These are phyloP conservation scores for Globisporangium nunn DNA, from an alignment of 352 stramenopile species.

Conservation along the genomic window DNA sequence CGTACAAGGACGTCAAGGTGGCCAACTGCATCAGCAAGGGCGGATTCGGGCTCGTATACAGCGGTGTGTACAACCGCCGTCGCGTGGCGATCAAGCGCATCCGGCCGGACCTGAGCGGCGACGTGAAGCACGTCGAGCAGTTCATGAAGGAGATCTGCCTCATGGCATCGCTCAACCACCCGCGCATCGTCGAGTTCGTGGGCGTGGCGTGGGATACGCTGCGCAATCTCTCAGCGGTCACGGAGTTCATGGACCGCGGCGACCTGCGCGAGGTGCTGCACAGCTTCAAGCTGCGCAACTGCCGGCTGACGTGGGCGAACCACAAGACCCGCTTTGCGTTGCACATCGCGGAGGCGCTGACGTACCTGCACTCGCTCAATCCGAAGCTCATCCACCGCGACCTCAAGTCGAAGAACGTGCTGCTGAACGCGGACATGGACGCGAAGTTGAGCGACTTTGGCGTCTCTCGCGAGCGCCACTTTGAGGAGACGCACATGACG, in stretches of 20 bases:
- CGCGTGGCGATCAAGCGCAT: constrained; percentile 41
- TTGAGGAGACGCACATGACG: constrained; percentile 62
- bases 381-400: constrained; percentile 34
- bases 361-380: constrained; percentile 45
- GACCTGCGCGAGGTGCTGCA: constrained; percentile 26
- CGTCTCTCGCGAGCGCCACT: constrained; percentile 43
- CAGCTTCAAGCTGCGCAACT: constrained; percentile 1
- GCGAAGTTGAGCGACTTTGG: constrained; percentile 79
- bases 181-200: constrained; percentile 42
- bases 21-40: constrained; percentile 49
- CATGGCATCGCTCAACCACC: constrained; percentile 39
- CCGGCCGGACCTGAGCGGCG: constrained; percentile 17
- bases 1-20: constrained; percentile 52
- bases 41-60: constrained; percentile 53
- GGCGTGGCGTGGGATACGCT: constrained; percentile 41
- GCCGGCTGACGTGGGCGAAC: background rate
- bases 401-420: constrained; percentile 26
- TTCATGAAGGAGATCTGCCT: constrained; percentile 69
- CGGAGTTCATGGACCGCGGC: constrained; percentile 39
- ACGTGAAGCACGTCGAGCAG: constrained; percentile 9
- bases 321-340: constrained; percentile 32
- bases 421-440: constrained; percentile 38
- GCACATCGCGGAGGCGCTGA: constrained; percentile 36
- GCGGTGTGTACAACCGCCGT: constrained; percentile 24
- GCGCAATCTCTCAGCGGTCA: constrained; percentile 34